Evolutionary conservation across 202 grass and related monocot genomes (phyloP).

Genomic region (Bolboschoenoplectus hybrid): DNA sequence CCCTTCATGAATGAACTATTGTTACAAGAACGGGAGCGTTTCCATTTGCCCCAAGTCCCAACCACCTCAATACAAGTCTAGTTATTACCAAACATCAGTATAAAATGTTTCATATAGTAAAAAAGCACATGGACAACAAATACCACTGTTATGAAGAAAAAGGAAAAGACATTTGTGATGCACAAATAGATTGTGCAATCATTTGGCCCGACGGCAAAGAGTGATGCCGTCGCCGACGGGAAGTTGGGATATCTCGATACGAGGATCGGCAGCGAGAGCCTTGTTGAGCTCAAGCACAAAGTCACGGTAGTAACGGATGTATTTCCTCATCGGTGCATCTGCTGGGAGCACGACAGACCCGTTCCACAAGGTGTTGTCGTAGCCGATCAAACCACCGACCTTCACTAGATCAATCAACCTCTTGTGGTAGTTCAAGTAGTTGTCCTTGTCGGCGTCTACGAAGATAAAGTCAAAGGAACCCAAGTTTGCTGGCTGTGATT

Average conservation of each 20-base stretch:
- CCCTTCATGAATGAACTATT: slow-evolving; percentile 21
- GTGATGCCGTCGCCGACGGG: slow-evolving; percentile 93
- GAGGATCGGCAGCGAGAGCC: slow-evolving; percentile 76
- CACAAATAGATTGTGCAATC: slow-evolving; percentile 27
- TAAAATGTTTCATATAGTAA: slow-evolving; percentile 22
- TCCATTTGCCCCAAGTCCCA: slow-evolving; percentile 17
- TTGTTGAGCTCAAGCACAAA: slow-evolving; percentile 92
- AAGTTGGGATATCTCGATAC: slow-evolving; percentile 97
- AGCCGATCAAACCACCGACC: slow-evolving; percentile 73
- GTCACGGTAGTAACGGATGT: slow-evolving; percentile 84
- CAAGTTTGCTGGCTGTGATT: slow-evolving; percentile 54
- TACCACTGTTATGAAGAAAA: slow-evolving; percentile 23
- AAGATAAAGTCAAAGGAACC: slow-evolving; percentile 88
- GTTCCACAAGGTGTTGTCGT: slow-evolving; percentile 98
- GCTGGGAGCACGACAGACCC: slow-evolving; percentile 80
- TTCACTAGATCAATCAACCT: slow-evolving; percentile 81
- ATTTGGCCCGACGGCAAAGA: slow-evolving; percentile 81
- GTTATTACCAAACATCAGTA: slow-evolving; percentile 36
- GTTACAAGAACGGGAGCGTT: not conserved
- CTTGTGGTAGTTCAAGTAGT: slow-evolving; percentile 99
- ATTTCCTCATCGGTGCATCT: slow-evolving; percentile 89
- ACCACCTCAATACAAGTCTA: not conserved
- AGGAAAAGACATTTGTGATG: slow-evolving; percentile 25
- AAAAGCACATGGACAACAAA: slow-evolving; percentile 16
- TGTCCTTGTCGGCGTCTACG: slow-evolving; percentile 98